phyloP scores from a whole-genome alignment of 805 yeast genomes.

The Cyberlindnera maritima region DNA sequence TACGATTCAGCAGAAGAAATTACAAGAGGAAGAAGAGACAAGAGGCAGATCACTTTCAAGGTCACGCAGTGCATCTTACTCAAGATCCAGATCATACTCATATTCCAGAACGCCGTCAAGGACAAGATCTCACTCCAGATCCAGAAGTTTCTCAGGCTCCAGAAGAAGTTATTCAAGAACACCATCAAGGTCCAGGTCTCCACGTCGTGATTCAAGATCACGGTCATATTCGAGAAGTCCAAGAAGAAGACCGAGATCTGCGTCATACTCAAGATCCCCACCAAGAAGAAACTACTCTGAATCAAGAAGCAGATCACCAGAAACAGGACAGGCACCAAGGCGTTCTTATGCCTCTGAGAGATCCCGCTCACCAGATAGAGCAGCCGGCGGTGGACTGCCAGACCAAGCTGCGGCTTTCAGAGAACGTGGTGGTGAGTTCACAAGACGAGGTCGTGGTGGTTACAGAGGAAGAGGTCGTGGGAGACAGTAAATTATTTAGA shows the following conservation, averaged over 20 bases:
- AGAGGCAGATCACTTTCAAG: slow-evolving; percentile 24
- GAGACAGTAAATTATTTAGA: background rate
- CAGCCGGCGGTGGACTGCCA: background rate
- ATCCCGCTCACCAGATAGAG: background rate
- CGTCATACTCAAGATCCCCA: slow-evolving; percentile 8
- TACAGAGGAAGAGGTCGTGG: slow-evolving; percentile 1
- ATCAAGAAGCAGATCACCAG: slow-evolving; percentile 6
- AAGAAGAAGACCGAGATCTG: slow-evolving; percentile 12
- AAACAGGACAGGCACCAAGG: background rate
- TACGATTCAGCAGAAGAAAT: slow-evolving; percentile 25
- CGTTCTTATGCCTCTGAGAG: background rate
- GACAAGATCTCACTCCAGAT: background rate
- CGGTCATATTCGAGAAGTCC: slow-evolving; percentile 4
- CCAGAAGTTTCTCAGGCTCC: slow-evolving; percentile 8
- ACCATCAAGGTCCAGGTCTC: slow-evolving; percentile 1
- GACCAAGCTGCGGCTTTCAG: slow-evolving; percentile 4
- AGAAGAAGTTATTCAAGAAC: background rate
- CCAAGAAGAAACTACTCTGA: slow-evolving; percentile 2
- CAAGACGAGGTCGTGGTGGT: slow-evolving; percentile 2
- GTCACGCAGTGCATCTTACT: slow-evolving; percentile 25
- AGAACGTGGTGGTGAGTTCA: slow-evolving; percentile 3
- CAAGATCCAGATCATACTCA: slow-evolving; percentile 23
- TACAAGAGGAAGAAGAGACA: slow-evolving; percentile 20
- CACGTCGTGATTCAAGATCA: background rate
- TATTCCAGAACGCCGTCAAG: background rate